Conservation (phyloP, 164 flowering plant species). For the Dillenia turbinata region DNA sequence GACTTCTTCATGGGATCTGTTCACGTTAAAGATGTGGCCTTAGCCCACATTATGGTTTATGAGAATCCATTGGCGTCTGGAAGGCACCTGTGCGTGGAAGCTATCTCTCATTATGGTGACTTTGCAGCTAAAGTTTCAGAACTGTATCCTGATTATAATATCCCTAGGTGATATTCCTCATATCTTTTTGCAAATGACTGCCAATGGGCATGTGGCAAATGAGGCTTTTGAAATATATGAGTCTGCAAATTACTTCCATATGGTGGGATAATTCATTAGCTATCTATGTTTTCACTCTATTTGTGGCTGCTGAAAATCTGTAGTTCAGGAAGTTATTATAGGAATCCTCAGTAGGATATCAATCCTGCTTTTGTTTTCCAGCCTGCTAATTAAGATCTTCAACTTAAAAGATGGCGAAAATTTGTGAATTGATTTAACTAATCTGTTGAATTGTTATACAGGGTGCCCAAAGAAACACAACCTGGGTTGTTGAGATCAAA, state of each 20-base stretch:
- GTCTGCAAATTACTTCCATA: background rate
- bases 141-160: slow-evolving; percentile 72
- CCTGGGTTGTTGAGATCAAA: slow-evolving; percentile 66
- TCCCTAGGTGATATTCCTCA: slow-evolving; percentile 48
- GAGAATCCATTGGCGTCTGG: too few relatives aligned
- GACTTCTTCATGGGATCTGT: slow-evolving; percentile 72
- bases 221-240: too few relatives aligned
- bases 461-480: slow-evolving; percentile 76
- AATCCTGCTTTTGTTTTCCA: background rate
- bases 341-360: background rate
- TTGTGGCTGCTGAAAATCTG: too few relatives aligned
- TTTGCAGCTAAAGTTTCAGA: slow-evolving; percentile 83
- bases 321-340: background rate
- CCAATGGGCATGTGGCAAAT: too few relatives aligned
- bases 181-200: background rate
- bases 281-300: too few relatives aligned
- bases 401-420: background rate
- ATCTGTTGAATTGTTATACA: slow-evolving; percentile 6
- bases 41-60: slow-evolving; percentile 78
- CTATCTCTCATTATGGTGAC: slow-evolving; percentile 71
- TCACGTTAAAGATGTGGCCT: slow-evolving; percentile 90
- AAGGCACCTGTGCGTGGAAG: slow-evolving; percentile 29
- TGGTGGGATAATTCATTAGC: too few relatives aligned
- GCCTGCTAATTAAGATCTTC: background rate
- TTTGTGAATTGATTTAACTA: background rate